phyloP scores from a whole-genome alignment of 1,284 basidiomycete species.

The Tylopilus sp. region DNA sequence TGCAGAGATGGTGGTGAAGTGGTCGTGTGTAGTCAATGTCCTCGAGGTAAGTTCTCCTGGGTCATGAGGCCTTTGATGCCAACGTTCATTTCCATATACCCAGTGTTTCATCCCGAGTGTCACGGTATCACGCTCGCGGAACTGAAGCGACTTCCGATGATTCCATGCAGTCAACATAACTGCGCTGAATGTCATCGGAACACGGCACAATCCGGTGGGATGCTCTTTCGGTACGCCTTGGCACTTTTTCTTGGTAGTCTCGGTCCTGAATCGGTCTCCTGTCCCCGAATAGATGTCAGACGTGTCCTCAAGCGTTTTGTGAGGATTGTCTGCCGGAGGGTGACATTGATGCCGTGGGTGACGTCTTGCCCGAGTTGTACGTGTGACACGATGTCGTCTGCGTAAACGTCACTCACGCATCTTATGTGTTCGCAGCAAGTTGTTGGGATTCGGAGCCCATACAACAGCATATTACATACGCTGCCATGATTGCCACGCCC shows the following conservation, averaged over 20 bases:
- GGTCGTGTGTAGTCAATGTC: slow-evolving; percentile 48
- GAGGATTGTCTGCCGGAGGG: slow-evolving; percentile 57
- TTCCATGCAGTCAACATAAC: slow-evolving; percentile 50
- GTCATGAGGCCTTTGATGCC: too few species aligned
- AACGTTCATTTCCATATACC: not conserved
- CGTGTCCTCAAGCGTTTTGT: slow-evolving; percentile 57
- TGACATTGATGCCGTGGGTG: slow-evolving; percentile 51
- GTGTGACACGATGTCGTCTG: slow-evolving; percentile 20
- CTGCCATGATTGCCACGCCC: slow-evolving; percentile 46
- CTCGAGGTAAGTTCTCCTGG: slow-evolving; percentile 44
- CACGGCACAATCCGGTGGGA: slow-evolving; percentile 47
- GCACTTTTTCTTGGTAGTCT: not conserved
- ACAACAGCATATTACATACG: slow-evolving; percentile 47
- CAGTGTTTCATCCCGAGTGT: slow-evolving; percentile 55
- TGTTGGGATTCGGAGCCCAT: slow-evolving; percentile 41
- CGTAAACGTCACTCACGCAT: slow-evolving; percentile 8
- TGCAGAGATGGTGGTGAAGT: slow-evolving; percentile 61
- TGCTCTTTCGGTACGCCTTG: slow-evolving; percentile 47
- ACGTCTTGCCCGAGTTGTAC: slow-evolving; percentile 56
- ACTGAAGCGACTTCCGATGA: slow-evolving; percentile 22
- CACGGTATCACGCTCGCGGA: slow-evolving; percentile 37
- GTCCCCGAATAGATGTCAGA: slow-evolving; percentile 48
- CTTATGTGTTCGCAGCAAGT: slow-evolving; percentile 29
- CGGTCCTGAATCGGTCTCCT: not conserved
- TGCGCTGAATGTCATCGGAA: slow-evolving; percentile 45